phyloP scores from a whole-genome alignment of 2,329 filamentous ascomycete species.

The Venturia effusa region DNA sequence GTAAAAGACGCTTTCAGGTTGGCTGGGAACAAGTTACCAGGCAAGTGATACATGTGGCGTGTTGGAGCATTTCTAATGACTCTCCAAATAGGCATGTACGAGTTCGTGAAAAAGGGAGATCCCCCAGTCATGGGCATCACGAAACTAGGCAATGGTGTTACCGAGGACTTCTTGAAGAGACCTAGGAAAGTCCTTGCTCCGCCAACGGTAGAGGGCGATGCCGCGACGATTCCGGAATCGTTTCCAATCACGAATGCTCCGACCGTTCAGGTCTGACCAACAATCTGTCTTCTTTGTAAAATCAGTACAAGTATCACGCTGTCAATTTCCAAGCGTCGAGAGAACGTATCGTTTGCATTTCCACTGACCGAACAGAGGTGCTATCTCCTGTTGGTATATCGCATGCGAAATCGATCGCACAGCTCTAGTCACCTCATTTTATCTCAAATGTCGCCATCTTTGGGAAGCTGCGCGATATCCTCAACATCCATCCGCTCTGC shows the following conservation, averaged over 20 bases:
- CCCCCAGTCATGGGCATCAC: slow-evolving; percentile 84
- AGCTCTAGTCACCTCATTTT: too few relatives aligned
- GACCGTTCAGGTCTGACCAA: background rate
- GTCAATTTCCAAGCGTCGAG: background rate
- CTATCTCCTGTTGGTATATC: too few relatives aligned
- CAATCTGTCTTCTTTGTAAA: background rate
- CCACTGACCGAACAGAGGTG: background rate
- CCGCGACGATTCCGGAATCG: background rate
- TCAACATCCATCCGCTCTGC: too few relatives aligned
- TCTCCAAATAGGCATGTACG: slow-evolving; percentile 55
- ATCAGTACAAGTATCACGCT: background rate
- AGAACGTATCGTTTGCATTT: background rate
- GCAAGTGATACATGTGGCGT: slow-evolving; percentile 38
- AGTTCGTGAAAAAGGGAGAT: slow-evolving; percentile 90
- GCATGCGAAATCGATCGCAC: too few relatives aligned
- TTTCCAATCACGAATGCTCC: background rate
- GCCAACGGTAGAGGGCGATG: background rate
- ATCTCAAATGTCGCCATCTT: too few relatives aligned
- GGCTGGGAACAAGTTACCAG: slow-evolving; percentile 89
- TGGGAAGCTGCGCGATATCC: too few relatives aligned
- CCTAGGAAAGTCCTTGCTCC: slow-evolving; percentile 40
- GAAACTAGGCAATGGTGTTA: slow-evolving; percentile 71
- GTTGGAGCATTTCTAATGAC: background rate
- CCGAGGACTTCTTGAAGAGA: slow-evolving; percentile 71
- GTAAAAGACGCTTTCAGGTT: slow-evolving; percentile 87